Conservation (phyloP, 1,284 basidiomycete species). For the Ustilago sp. region DNA sequence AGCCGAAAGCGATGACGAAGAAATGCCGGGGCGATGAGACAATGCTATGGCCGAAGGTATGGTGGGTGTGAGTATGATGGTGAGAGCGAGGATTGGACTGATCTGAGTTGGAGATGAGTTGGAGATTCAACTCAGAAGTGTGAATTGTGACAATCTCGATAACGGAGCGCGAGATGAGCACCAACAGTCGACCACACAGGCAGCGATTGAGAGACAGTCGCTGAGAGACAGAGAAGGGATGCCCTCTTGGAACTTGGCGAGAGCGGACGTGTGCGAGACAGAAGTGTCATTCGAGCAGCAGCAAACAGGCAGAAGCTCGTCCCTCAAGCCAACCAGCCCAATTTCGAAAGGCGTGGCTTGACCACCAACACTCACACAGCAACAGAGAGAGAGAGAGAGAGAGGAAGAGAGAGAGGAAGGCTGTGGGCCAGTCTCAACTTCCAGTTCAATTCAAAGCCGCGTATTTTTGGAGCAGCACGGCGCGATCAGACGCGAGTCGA, state of each 20-base stretch:
- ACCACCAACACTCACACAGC: background rate
- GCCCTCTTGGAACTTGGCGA: conserved; percentile 12
- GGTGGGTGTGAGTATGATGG: background rate
- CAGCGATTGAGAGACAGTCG: background rate
- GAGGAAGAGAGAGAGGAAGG: background rate
- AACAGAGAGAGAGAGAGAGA: background rate
- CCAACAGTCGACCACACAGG: background rate
- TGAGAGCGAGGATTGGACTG: background rate
- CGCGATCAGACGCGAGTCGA: conserved; percentile 23
- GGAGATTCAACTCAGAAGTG: conserved; percentile 6
- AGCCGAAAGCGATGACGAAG: background rate
- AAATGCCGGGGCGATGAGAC: background rate
- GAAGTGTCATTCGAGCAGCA: conserved; percentile 6
- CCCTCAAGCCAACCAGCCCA: background rate
- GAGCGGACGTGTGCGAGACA: conserved; percentile 3
- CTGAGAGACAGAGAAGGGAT: conserved; percentile 1
- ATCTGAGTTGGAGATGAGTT: conserved; percentile 2
- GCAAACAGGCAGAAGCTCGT: conserved; percentile 1
- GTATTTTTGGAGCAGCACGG: conserved; percentile 19
- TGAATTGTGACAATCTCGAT: conserved; percentile 24
- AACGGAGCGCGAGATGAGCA: conserved; percentile 14
- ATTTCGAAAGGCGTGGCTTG: conserved; percentile 9
- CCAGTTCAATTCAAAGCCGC: background rate
- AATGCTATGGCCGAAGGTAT: background rate
- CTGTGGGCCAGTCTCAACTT: conserved; percentile 10